Base-by-base conservation (phyloP, 192 early-diverging fungal genomes). In the Podila minutissima region DNA sequence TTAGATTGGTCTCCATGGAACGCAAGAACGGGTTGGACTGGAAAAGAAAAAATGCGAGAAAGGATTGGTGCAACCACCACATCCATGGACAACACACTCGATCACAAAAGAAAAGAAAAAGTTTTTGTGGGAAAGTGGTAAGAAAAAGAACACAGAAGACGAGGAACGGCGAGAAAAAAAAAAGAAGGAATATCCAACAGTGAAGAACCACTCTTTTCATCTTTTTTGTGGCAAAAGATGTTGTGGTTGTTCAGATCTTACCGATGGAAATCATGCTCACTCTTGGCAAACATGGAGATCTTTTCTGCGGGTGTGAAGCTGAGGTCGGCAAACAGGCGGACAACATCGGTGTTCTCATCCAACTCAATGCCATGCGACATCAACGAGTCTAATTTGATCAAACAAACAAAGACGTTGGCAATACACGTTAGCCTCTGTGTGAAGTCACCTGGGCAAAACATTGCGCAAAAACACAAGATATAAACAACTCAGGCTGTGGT, bases 281-380 rank as follows among this genome's bases (percentile, higher is more conserved):
- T 81, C 32, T 69, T 70, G 22, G 77, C 29, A 32, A 81, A 33
- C 35, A 73, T 41, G 24, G 67, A 62, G 31, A 61, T 66, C 28
- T 73, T 81, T 46, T 81, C 77, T 19, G 68, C 38, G 1, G 67
- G 28, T 0, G 77, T 59, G 41, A 81, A 66, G n/a, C 66, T 72
- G 26, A 66, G 71, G n/a, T 81, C 66, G 11, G 77, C 58, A 41
- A 81, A 50, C 2, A 81, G 62, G 33, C 67, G 77, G 10, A 64
- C 77, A n/a, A 81, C 71, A 59, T 81, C 71, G 10, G 77, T 81
- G 32, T 73, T 71, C 50, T 81, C 77, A 31, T 81, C 77, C 7
- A 81, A 71, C 26, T 64, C 71, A 38, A 81, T 69, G 0, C 46
- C 60, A 32, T 69, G 61, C 6, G 71, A 68, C 28, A 81, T 55